These are phyloP conservation scores for Diaporthe velutina DNA, from an alignment of 2,329 filamentous ascomycete species.

Conservation along the genomic window DNA sequence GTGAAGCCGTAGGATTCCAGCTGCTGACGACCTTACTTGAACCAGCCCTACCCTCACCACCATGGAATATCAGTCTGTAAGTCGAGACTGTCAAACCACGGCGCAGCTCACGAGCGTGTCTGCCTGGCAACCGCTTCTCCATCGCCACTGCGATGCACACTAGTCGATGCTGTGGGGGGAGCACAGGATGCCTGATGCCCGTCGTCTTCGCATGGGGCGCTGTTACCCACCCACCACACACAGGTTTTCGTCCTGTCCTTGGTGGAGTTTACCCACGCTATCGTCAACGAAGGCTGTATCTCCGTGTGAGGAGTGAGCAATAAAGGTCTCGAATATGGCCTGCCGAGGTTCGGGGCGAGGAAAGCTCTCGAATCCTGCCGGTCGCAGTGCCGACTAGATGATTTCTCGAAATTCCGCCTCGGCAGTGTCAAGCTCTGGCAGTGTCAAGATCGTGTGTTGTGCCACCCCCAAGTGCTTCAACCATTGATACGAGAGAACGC, in stretches of 20 bases:
- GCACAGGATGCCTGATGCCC: conserved; percentile 14
- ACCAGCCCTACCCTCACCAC: background rate
- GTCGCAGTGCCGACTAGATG: background rate
- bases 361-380: background rate
- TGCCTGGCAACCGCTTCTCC: background rate
- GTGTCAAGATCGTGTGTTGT: background rate
- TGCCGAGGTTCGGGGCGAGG: background rate
- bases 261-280: background rate
- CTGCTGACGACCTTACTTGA: background rate
- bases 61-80: background rate
- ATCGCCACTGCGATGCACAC: background rate
- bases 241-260: background rate
- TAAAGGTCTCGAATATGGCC: background rate
- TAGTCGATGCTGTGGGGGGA: conserved; percentile 2
- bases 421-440: conserved; percentile 12
- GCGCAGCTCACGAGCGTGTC: background rate
- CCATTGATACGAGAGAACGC: conserved; percentile 6
- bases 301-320: background rate
- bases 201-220: background rate
- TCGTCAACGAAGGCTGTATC: background rate
- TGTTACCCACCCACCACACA: background rate
- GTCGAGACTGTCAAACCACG: background rate
- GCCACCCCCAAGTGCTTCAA: conserved; percentile 19
- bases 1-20: conserved; percentile 2
- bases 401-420: conserved; percentile 2